Percentiles rank a stretch among this genome's conserved stretches.
Conservation (phyloP, 192 early-diverging fungal genomes). For the Rhizophagus clarus region DNA sequence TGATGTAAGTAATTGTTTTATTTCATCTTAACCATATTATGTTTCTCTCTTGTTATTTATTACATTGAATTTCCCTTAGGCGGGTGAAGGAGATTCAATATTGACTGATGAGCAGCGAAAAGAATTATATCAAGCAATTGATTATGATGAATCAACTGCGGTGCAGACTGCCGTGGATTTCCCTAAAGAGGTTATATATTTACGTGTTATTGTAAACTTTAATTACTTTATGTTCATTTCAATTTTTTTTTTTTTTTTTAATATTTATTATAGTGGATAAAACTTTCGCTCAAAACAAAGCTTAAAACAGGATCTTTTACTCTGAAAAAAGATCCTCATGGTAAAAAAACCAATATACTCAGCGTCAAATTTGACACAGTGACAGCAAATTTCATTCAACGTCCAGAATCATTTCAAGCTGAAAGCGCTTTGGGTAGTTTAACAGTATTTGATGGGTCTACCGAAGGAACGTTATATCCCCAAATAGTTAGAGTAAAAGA, state of each 20-base stretch:
- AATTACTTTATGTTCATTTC: neutral
- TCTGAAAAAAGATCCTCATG: conserved; percentile 62
- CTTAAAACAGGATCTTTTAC: conserved; percentile 82
- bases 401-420: conserved; percentile 54
- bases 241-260: conserved; percentile 23
- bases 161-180: conserved; percentile 56
- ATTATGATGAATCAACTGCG: conserved; percentile 83
- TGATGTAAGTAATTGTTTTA: conserved; percentile 16
- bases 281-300: conserved; percentile 61
- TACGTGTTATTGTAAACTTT: neutral
- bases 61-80: conserved; percentile 17
- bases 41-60: neutral
- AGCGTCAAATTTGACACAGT: conserved; percentile 68
- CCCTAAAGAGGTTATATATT: conserved; percentile 58
- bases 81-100: conserved; percentile 39
- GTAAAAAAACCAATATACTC: conserved; percentile 46
- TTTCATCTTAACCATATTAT: neutral
- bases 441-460: conserved; percentile 64
- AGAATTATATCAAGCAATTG: conserved; percentile 92
- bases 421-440: conserved; percentile 64
- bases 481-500: conserved; percentile 60
- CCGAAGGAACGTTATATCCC: conserved; percentile 53
- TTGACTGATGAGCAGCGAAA: conserved; percentile 85
- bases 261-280: conserved; percentile 56
- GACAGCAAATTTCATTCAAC: conserved; percentile 55